phyloP scores from a whole-genome alignment of 495 filamentous ascomycete species.

The Collariella sp. region DNA sequence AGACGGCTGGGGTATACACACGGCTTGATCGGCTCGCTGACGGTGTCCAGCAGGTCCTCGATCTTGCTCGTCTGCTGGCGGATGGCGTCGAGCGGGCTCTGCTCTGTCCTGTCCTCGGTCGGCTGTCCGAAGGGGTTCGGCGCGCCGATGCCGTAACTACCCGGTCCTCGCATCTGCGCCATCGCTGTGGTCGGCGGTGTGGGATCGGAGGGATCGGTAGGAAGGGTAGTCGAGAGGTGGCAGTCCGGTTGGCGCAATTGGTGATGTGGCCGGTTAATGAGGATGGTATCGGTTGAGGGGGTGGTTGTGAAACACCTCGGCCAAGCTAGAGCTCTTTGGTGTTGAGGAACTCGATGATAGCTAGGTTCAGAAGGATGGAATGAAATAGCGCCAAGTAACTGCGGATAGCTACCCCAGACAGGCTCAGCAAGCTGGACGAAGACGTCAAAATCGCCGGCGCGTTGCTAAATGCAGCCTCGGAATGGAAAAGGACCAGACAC shows the following conservation, averaged over 20 bases:
- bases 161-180: conserved; percentile 95
- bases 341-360: too few relatives aligned
- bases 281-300: neutral
- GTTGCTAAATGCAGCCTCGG: conserved; percentile 3
- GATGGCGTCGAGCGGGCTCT: conserved; percentile 85
- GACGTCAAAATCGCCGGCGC: neutral
- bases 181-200: conserved; percentile 37
- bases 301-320: neutral
- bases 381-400: neutral
- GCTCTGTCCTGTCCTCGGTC: conserved; percentile 49
- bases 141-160: conserved; percentile 84
- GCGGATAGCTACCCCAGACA: too few relatives aligned
- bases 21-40: conserved; percentile 92
- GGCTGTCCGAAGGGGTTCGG: conserved; percentile 59
- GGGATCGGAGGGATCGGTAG: neutral
- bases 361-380: neutral
- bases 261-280: neutral
- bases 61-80: conserved; percentile 96
- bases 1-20: conserved; percentile 46
- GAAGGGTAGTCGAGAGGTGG: conserved; percentile 1
- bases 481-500: too few relatives aligned
- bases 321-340: too few relatives aligned
- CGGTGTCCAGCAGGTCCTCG: conserved; percentile 83
- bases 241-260: conserved; percentile 24
- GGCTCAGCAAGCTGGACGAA: conserved; percentile 6